phyloP scores from a whole-genome alignment of 306 rosid genomes.

The Gleditsia sinensis region DNA sequence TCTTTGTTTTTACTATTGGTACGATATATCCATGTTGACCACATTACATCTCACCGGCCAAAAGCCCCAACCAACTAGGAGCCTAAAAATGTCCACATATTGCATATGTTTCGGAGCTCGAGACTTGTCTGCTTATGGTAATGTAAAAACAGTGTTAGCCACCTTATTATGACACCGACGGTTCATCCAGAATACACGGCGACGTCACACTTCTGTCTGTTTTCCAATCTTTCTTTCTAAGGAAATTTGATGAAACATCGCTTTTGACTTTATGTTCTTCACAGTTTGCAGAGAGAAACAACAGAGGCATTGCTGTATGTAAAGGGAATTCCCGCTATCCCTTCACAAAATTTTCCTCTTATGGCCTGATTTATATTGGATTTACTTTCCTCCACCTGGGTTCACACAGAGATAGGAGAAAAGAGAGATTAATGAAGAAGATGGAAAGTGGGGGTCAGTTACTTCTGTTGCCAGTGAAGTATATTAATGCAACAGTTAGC shows the following conservation, averaged over 20 bases:
- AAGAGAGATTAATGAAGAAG: constrained; percentile 15
- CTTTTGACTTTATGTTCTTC: constrained; percentile 41
- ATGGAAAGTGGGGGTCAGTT: not conserved
- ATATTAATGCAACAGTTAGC: constrained; percentile 20
- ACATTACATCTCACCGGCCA: constrained; percentile 16
- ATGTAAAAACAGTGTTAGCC: constrained; percentile 47
- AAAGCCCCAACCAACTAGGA: constrained; percentile 27
- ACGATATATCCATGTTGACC: constrained; percentile 21
- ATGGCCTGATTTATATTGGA: constrained; percentile 23
- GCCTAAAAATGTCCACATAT: constrained; percentile 24
- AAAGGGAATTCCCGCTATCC: constrained; percentile 47
- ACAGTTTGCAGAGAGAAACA: constrained; percentile 21
- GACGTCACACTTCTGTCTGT: constrained; percentile 29
- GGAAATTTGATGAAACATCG: constrained; percentile 53
- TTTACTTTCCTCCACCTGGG: constrained; percentile 3
- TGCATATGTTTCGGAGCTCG: constrained; percentile 30
- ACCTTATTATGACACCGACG: constrained; percentile 51
- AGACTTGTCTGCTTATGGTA: constrained; percentile 32
- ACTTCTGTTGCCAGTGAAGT: not conserved
- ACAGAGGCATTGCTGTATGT: constrained; percentile 36
- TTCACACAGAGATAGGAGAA: constrained; percentile 7
- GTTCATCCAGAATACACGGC: constrained; percentile 62
- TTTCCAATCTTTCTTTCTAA: constrained; percentile 42
- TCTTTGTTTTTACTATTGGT: constrained; percentile 50
- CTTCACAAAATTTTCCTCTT: constrained; percentile 28